These are phyloP conservation scores for Verticillium dahliae DNA, from an alignment of 2,329 filamentous ascomycete genomes.

Conservation along the genomic window DNA sequence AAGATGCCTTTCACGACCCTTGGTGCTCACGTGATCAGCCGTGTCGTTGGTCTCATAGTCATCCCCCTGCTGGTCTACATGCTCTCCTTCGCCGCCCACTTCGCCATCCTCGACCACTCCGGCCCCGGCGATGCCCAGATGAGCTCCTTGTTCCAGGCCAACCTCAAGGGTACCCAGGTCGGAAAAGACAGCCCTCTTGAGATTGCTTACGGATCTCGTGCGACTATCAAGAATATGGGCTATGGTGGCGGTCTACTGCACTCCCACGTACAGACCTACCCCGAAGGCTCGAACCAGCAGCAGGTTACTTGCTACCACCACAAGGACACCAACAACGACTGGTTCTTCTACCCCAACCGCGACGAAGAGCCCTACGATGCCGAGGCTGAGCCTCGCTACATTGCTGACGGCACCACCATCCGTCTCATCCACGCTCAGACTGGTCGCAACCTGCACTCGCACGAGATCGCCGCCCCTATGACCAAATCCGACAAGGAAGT, in stretches of 20 bases:
- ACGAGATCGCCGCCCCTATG: slow-evolving; percentile 80
- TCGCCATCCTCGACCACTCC: slow-evolving; percentile 85
- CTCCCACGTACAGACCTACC: slow-evolving; percentile 93
- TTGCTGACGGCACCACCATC: slow-evolving; percentile 71
- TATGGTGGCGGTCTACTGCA: slow-evolving; percentile 95
- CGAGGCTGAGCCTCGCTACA: slow-evolving; percentile 65
- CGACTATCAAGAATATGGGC: slow-evolving; percentile 98
- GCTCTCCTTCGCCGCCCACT: slow-evolving; percentile 92
- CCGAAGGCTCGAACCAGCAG: slow-evolving; percentile 88
- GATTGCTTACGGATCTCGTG: slow-evolving; percentile 79
- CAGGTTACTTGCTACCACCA: slow-evolving; percentile 99
- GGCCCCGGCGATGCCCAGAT: slow-evolving; percentile 99
- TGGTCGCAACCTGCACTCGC: slow-evolving; percentile 93
- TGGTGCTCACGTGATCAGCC: slow-evolving; percentile 70
- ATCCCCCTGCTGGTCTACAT: slow-evolving; percentile 89
- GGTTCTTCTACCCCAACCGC: slow-evolving; percentile 97
- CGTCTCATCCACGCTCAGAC: slow-evolving; percentile 93
- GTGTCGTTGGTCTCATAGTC: slow-evolving; percentile 80
- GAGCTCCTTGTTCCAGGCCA: slow-evolving; percentile 98
- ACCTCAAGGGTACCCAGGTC: slow-evolving; percentile 87
- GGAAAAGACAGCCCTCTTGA: slow-evolving; percentile 93
- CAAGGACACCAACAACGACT: slow-evolving; percentile 99
- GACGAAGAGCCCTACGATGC: slow-evolving; percentile 64
- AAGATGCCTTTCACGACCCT: slow-evolving; percentile 77
- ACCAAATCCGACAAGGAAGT: slow-evolving; percentile 89